phyloP scores from a whole-genome alignment of 108 stramenopile species.

The Skeletonema grethae region DNA sequence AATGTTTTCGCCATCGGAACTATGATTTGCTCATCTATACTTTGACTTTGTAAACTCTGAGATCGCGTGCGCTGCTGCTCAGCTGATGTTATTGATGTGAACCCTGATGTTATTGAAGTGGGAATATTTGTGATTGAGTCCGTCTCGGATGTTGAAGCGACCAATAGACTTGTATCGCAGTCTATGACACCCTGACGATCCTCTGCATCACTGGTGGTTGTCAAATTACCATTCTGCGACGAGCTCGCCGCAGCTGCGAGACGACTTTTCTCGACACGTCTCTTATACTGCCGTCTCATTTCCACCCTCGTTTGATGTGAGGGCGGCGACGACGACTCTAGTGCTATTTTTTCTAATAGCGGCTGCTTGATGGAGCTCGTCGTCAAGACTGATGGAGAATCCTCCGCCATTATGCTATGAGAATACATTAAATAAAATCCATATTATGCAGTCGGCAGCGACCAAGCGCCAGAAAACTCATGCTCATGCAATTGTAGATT shows the following conservation, averaged over 20 bases:
- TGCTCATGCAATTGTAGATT: neutral
- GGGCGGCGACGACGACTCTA: neutral
- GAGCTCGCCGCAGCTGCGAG: neutral
- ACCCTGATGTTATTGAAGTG: neutral
- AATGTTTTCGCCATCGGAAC: neutral
- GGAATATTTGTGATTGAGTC: neutral
- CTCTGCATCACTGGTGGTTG: neutral
- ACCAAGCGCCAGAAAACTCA: too few relatives aligned
- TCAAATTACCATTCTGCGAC: neutral
- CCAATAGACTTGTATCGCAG: neutral
- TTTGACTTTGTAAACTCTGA: neutral
- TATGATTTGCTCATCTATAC: neutral
- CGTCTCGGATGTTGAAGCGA: neutral
- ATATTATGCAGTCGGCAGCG: too few relatives aligned
- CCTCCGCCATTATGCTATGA: neutral
- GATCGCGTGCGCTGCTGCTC: neutral
- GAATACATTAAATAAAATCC: neutral
- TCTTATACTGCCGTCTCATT: neutral
- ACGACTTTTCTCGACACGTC: neutral
- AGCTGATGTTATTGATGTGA: neutral
- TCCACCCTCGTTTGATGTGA: slow-evolving; percentile 2
- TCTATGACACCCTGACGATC: neutral
- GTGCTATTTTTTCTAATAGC: neutral
- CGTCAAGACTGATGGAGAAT: neutral
- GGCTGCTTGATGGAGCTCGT: neutral